phyloP scores from a whole-genome alignment of 2,329 filamentous ascomycete genomes.

The Ceratocystis papillata region DNA sequence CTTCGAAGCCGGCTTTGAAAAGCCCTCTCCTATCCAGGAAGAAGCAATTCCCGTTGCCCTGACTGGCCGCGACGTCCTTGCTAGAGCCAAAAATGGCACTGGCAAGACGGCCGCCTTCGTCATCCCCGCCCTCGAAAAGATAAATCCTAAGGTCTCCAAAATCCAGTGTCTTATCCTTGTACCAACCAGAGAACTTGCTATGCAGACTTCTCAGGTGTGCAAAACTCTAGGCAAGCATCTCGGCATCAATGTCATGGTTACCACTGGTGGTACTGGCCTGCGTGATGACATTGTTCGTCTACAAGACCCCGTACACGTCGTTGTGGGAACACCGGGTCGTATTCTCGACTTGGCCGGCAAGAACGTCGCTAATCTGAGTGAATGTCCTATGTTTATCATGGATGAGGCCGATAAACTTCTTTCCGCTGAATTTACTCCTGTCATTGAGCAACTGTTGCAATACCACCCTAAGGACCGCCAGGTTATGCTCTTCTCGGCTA shows the following conservation, averaged over 20 bases:
- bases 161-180: constrained; percentile 95
- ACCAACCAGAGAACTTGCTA: constrained; percentile 88
- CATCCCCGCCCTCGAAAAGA: constrained; percentile 86
- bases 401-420: constrained; percentile 97
- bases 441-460: constrained; percentile 88
- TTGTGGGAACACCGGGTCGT: constrained; percentile 92
- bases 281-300: constrained; percentile 95
- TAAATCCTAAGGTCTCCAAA: constrained; percentile 93
- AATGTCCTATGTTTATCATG: constrained; percentile 98
- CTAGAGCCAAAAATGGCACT: constrained; percentile 94
- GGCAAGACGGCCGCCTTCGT: constrained; percentile 98
- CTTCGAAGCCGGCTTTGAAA: constrained; percentile 97
- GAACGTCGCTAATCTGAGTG: constrained; percentile 87
- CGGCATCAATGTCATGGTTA: constrained; percentile 97
- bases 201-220: constrained; percentile 98
- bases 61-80: constrained; percentile 87
- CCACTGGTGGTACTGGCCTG: constrained; percentile 86
- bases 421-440: constrained; percentile 90
- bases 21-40: constrained; percentile 98
- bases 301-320: constrained; percentile 88
- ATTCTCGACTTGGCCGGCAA: constrained; percentile 95
- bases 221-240: constrained; percentile 97
- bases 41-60: constrained; percentile 95
- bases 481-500: constrained; percentile 98
- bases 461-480: constrained; percentile 97